Conservation (phyloP, 805 yeast genomes). For the Lipomyces yamadae region DNA sequence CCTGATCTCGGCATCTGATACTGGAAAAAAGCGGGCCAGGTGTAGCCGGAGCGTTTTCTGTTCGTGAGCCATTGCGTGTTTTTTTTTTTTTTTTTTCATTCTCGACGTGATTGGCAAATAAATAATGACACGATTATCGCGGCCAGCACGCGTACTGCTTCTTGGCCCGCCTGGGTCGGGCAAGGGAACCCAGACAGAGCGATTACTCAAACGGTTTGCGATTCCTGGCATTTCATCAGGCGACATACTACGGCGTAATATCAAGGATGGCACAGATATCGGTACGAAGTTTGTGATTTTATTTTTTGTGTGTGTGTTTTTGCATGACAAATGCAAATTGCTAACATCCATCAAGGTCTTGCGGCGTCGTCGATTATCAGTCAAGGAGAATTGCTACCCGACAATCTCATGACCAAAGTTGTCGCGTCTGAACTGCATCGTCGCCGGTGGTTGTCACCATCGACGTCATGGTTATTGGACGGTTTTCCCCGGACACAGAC, state of each 20-base stretch:
- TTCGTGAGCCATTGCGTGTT: too few relatives aligned
- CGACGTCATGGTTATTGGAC: conserved; percentile 72
- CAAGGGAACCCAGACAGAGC: conserved; percentile 84
- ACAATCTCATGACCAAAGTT: conserved; percentile 63
- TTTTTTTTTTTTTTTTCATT: too few relatives aligned
- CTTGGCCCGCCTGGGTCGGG: conserved; percentile 97
- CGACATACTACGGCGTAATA: conserved; percentile 74
- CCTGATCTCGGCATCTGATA: too few relatives aligned
- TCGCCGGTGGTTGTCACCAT: conserved; percentile 51
- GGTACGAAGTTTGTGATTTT: conserved; percentile 48
- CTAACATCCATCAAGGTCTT: too few relatives aligned
- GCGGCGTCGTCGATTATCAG: conserved; percentile 60
- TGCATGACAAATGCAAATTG: conserved; percentile 39
- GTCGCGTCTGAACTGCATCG: conserved; percentile 56
- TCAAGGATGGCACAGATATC: conserved; percentile 56
- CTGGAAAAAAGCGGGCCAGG: too few relatives aligned
- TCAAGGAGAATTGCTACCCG: conserved; percentile 75
- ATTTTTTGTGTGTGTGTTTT: too few relatives aligned
- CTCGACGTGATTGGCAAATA: too few relatives aligned
- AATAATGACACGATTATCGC: conserved; percentile 11
- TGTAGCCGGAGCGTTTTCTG: too few relatives aligned
- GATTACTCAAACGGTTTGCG: conserved; percentile 58
- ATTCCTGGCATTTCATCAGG: conserved; percentile 78
- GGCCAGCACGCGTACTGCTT: conserved; percentile 67
- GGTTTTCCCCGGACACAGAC: conserved; percentile 85